A percentile compares a stretch with the other conserved stretches of the same genome.
phyloP scores from a whole-genome alignment of 306 rosid species.

The Inga leiocalycina region DNA sequence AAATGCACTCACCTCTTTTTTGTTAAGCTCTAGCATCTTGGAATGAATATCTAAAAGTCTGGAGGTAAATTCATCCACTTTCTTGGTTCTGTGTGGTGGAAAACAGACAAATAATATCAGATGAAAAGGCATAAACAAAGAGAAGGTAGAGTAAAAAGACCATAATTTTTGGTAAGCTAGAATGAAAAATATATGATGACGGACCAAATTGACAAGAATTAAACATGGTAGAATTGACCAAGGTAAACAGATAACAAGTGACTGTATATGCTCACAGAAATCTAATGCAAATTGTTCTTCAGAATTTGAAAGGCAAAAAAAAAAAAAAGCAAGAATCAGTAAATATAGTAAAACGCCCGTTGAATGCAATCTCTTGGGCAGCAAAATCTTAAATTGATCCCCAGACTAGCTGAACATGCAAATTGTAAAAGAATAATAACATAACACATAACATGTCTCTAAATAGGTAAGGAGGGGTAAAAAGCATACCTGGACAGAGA shows the following conservation, averaged over 20 bases:
- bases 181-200: not conserved
- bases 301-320: not conserved
- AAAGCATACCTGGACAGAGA: slow-evolving; percentile 67
- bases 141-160: not conserved
- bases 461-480: not conserved
- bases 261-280: too few relatives aligned
- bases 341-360: not conserved
- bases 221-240: not conserved
- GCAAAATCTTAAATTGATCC: not conserved
- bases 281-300: too few relatives aligned
- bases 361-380: not conserved
- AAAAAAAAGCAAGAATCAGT: not conserved
- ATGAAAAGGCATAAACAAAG: not conserved
- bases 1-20: slow-evolving; percentile 65
- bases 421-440: not conserved
- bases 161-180: not conserved
- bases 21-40: slow-evolving; percentile 76
- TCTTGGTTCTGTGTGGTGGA: slow-evolving; percentile 69
- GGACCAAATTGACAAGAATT: not conserved
- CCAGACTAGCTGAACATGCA: not conserved
- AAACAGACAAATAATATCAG: slow-evolving; percentile 16
- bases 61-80: slow-evolving; percentile 70
- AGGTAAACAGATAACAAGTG: not conserved
- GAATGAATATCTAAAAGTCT: slow-evolving; percentile 89
- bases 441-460: not conserved